phyloP scores from a whole-genome alignment of 331 rosid species.

The Cydonia oblonga region DNA sequence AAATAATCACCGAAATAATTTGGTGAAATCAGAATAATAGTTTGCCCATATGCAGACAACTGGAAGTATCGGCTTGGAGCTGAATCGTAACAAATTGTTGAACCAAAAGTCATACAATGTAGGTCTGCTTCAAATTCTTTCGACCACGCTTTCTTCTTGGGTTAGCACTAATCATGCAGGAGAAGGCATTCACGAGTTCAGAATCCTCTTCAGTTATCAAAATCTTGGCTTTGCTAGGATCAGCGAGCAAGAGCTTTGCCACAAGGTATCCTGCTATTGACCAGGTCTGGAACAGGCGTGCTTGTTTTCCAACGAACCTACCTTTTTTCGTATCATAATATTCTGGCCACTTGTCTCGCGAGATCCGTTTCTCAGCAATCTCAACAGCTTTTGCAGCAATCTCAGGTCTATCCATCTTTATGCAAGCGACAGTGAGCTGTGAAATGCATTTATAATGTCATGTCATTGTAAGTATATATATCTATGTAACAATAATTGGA shows the following conservation, averaged over 20 bases:
- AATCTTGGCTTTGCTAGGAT: slow-evolving; percentile 62
- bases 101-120: slow-evolving; percentile 36
- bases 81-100: not conserved
- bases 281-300: slow-evolving; percentile 67
- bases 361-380: slow-evolving; percentile 49
- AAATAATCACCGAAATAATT: not conserved
- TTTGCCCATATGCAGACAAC: not conserved
- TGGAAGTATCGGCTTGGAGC: not conserved
- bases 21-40: not conserved
- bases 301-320: slow-evolving; percentile 65
- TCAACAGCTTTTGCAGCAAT: slow-evolving; percentile 64
- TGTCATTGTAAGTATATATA: not conserved
- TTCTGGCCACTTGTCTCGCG: slow-evolving; percentile 80
- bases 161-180: slow-evolving; percentile 42
- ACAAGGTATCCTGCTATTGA: slow-evolving; percentile 82
- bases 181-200: slow-evolving; percentile 62
- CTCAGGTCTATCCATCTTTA: slow-evolving; percentile 74
- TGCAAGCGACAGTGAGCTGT: slow-evolving; percentile 85
- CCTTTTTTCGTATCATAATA: slow-evolving; percentile 65
- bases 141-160: slow-evolving; percentile 63
- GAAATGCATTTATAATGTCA: slow-evolving; percentile 8
- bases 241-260: slow-evolving; percentile 57
- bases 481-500: not conserved
- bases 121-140: slow-evolving; percentile 42
- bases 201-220: slow-evolving; percentile 73